Base-by-base conservation (phyloP, 257 asterid species). In the Euphrasia confusa region DNA sequence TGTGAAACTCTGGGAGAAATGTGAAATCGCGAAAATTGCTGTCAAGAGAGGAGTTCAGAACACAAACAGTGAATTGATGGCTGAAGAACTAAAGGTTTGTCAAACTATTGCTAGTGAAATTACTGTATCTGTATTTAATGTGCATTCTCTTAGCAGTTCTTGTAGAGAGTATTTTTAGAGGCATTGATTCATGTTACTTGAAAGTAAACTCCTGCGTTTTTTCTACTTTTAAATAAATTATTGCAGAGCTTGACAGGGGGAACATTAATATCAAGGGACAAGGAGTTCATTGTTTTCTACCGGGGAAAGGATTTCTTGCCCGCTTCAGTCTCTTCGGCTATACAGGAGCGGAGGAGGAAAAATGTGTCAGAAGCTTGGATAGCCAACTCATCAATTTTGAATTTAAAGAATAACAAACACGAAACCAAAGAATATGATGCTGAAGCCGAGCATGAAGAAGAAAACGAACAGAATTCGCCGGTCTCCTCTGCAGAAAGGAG, bases 301-400 rank as follows among this genome's bases (percentile, higher is more conserved):
- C 84, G 99, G 63, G 99, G 99, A 64, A 93, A 93, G 80, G 97
- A 93, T 74, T 93, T 93, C 77, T 74, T 93, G 74, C 96, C 99
- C n/a, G 77, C 89, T 72, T 83, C 94, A 24, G 95, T 81, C 63
- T 87, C 99, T 72, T 85, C 85, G 62, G 99, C 96, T 65, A 79
- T 93, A 67, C 92, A 83, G 75, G 81, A 81, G 77, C 79, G 90
- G 66, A 84, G 97, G 75, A 87, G 77, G 69, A 71, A 75, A 33
- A 69, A 69, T 65, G 56, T 65, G 52, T 72, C 66, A 55, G 63
- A 70, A 72, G 63, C 71, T 44, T 60, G 67, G 61, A 63, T 40
- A 55, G 47, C 62, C 64, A 65, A 64, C 63, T 65, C 69, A 63
- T 60, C 74, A 13, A 54, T 32, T 63, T 63, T 33, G 54, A 61